phyloP scores from a whole-genome alignment of 2,329 filamentous ascomycete genomes.

The Malbranchea cinnamomea region DNA sequence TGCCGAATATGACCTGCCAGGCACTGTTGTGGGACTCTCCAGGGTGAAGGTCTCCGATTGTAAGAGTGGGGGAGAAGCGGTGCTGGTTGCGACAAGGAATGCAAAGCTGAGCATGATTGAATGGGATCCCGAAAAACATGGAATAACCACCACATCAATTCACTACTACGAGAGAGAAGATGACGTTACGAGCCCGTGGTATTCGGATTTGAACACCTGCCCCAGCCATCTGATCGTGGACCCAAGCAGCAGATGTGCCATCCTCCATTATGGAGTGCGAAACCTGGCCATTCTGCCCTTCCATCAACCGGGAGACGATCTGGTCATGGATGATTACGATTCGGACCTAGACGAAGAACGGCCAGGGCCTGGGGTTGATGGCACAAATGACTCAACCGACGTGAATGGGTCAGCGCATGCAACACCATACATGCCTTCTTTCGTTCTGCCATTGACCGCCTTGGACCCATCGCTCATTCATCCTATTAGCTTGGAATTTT shows the following conservation, averaged over 20 bases:
- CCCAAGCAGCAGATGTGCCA: conserved; percentile 81
- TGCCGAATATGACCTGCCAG: conserved; percentile 68
- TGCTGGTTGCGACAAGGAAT: conserved; percentile 74
- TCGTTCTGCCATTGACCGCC: conserved; percentile 78
- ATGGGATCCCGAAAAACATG: conserved; percentile 72
- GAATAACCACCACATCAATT: conserved; percentile 78
- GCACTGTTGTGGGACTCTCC: conserved; percentile 69
- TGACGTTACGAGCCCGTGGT: conserved; percentile 67
- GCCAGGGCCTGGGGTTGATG: conserved; percentile 30
- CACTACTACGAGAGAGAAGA: conserved; percentile 98
- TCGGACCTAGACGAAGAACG: conserved; percentile 60
- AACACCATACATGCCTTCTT: conserved; percentile 76
- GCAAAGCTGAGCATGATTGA: conserved; percentile 87
- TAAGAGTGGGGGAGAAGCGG: conserved; percentile 65
- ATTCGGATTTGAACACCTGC: conserved; percentile 57
- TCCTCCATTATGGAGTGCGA: conserved; percentile 77
- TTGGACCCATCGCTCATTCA: conserved; percentile 78
- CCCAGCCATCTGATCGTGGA: conserved; percentile 76
- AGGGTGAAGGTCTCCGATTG: conserved; percentile 59
- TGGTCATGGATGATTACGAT: conserved; percentile 86
- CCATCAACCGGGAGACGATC: conserved; percentile 67
- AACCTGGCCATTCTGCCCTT: conserved; percentile 92
- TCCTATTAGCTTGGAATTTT: conserved; percentile 79
- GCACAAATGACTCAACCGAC: conserved; percentile 12
- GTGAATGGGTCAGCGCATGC: conserved; percentile 15